Evolutionary conservation across 139 green algal genomes (phyloP).

Genomic region (Asterochloris sp.): DNA sequence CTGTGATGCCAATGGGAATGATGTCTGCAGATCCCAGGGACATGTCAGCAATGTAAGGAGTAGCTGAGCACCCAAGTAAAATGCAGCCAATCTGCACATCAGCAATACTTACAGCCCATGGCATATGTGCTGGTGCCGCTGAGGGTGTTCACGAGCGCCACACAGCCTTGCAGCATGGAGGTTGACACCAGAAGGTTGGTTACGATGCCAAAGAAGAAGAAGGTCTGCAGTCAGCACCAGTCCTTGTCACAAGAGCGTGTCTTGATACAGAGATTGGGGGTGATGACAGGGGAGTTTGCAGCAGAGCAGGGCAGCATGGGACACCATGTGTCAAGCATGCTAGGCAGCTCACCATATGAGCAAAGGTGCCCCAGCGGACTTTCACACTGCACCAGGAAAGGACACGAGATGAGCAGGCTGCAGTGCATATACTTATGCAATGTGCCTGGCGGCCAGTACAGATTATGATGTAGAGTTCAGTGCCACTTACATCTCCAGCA

Average conservation of each 20-base stretch:
- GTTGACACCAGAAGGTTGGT: conserved; percentile 24
- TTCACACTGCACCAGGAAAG: background rate
- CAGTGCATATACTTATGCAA: background rate
- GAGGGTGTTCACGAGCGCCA: conserved; percentile 4
- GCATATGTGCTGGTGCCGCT: conserved; percentile 18
- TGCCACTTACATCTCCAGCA: conserved; percentile 70
- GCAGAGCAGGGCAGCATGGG: too few relatives aligned
- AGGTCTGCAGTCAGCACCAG: background rate
- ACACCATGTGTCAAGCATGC: too few relatives aligned
- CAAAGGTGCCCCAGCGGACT: conserved; percentile 6
- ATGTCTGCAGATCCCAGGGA: too few relatives aligned
- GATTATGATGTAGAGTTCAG: conserved; percentile 19
- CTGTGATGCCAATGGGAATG: too few relatives aligned
- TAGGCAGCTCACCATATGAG: background rate
- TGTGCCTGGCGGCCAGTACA: too few relatives aligned
- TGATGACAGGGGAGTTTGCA: background rate
- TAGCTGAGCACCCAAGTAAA: too few relatives aligned
- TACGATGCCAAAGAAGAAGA: conserved; percentile 16
- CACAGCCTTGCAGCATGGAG: conserved; percentile 18
- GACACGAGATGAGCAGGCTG: too few relatives aligned
- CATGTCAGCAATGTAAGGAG: too few relatives aligned
- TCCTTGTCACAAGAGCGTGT: background rate
- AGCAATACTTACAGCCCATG: background rate
- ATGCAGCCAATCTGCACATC: background rate
- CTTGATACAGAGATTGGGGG: background rate